Evolutionary conservation across 495 filamentous ascomycete genomes (phyloP).

Genomic region (Neurospora terricola): DNA sequence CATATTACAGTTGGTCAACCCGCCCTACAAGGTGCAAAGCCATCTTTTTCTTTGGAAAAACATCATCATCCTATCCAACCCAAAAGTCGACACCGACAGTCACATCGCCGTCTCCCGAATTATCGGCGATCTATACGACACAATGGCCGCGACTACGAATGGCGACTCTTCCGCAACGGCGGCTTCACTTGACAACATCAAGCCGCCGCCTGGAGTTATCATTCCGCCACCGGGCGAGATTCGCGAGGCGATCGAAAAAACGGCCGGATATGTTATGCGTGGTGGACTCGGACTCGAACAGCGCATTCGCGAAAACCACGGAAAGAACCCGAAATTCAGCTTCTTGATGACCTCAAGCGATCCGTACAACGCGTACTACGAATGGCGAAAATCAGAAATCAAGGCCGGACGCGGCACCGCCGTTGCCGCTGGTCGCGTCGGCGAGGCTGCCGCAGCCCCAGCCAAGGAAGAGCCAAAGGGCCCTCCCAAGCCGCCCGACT

Average conservation of each 20-base stretch:
- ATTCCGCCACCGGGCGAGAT: slow-evolving; percentile 72
- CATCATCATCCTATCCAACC: background rate
- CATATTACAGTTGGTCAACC: background rate
- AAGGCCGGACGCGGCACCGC: slow-evolving; percentile 70
- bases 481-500: slow-evolving; percentile 78
- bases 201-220: slow-evolving; percentile 73
- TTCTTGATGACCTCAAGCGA: slow-evolving; percentile 71
- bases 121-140: background rate
- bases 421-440: slow-evolving; percentile 65
- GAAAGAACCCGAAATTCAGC: slow-evolving; percentile 79
- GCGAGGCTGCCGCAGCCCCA: slow-evolving; percentile 43
- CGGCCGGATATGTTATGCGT: slow-evolving; percentile 85
- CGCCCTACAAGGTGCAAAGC: background rate
- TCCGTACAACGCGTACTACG: slow-evolving; percentile 78
- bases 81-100: background rate
- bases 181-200: slow-evolving; percentile 44
- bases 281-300: slow-evolving; percentile 81
- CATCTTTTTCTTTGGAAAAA: background rate
- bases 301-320: slow-evolving; percentile 77
- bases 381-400: slow-evolving; percentile 82
- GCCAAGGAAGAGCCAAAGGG: slow-evolving; percentile 62
- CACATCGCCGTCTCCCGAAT: background rate
- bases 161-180: slow-evolving; percentile 37
- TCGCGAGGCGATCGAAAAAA: slow-evolving; percentile 72
- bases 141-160: slow-evolving; percentile 45